These are phyloP conservation scores for Chrysanthemum makinoi DNA, from an alignment of 129 eudicot species.

Conservation along the genomic window DNA sequence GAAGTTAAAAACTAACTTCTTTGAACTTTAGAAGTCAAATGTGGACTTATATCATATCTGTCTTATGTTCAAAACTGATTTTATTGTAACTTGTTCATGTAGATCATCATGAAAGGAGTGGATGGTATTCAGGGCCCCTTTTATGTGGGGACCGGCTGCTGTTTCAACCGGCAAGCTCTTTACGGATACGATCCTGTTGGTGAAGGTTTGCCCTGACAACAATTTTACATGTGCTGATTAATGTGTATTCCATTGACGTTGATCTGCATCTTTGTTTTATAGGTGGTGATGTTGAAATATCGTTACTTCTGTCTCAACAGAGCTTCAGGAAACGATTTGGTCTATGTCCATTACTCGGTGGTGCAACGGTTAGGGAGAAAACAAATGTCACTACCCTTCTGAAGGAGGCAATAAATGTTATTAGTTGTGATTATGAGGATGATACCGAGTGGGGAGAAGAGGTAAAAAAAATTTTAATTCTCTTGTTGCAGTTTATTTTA, in stretches of 20 bases:
- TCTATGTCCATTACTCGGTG: constrained; percentile 73
- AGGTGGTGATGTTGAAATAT: constrained; percentile 80
- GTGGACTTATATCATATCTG: not conserved
- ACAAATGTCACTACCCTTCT: constrained; percentile 69
- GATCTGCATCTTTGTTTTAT: not conserved
- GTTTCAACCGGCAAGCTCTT: constrained; percentile 82
- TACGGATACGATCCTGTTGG: constrained; percentile 83
- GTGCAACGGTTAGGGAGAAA: constrained; percentile 77
- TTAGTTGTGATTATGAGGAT: constrained; percentile 84
- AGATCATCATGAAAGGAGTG: constrained; percentile 87
- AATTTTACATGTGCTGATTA: not conserved
- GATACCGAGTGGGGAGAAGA: constrained; percentile 92
- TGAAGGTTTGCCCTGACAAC: constrained; percentile 42
- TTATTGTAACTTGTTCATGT: constrained; percentile 16
- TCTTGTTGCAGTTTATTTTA: too few species aligned
- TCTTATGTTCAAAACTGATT: not conserved
- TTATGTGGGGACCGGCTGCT: constrained; percentile 95
- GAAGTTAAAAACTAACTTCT: too few species aligned
- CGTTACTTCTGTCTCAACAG: constrained; percentile 76
- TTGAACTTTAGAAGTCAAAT: too few species aligned
- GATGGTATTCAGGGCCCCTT: constrained; percentile 95
- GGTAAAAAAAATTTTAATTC: constrained; percentile 31
- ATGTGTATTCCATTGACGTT: not conserved
- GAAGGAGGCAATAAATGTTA: constrained; percentile 86
- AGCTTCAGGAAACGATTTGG: constrained; percentile 84